Percentiles rank a stretch among this genome's conserved stretches.
phyloP scores from a whole-genome alignment of 1,139 yeast genomes.

The Candida pseudoviswanathii region DNA sequence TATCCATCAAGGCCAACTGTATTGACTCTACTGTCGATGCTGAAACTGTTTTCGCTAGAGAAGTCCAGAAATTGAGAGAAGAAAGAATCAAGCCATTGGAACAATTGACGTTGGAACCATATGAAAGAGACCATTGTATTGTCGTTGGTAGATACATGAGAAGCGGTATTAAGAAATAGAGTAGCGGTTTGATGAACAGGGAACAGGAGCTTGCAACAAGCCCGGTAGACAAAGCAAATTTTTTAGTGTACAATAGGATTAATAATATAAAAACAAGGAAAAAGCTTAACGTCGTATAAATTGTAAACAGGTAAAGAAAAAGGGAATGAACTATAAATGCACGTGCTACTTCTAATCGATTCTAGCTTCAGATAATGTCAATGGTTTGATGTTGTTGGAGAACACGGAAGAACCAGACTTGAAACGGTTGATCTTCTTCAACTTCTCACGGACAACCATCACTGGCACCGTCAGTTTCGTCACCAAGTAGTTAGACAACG shows the following conservation, averaged over 20 bases:
- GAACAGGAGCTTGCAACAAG: background rate
- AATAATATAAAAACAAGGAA: background rate
- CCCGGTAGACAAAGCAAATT: background rate
- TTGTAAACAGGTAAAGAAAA: background rate
- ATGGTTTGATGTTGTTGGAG: constrained; percentile 51
- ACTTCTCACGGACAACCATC: constrained; percentile 83
- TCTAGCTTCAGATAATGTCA: constrained; percentile 52
- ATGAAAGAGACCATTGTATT: constrained; percentile 98
- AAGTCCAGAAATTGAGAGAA: constrained; percentile 97
- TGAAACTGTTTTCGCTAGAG: constrained; percentile 98
- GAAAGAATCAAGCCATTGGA: constrained; percentile 98
- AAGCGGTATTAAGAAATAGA: constrained; percentile 67
- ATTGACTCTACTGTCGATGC: constrained; percentile 99
- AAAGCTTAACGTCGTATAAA: background rate
- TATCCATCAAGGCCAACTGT: constrained; percentile 99
- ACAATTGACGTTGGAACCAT: constrained; percentile 98
- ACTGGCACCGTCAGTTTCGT: constrained; percentile 84
- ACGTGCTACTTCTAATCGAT: constrained; percentile 32
- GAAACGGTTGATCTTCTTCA: constrained; percentile 72
- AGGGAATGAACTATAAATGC: background rate
- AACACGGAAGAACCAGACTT: constrained; percentile 49
- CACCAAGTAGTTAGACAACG: constrained; percentile 74
- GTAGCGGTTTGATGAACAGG: too few relatives aligned
- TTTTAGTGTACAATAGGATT: constrained; percentile 5
- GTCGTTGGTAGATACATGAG: constrained; percentile 96